Evolutionary conservation across 2,329 filamentous ascomycete genomes (phyloP), one percentile per base, ranked within the genome.

Genomic region (Penicillium corylophilum): DNA sequence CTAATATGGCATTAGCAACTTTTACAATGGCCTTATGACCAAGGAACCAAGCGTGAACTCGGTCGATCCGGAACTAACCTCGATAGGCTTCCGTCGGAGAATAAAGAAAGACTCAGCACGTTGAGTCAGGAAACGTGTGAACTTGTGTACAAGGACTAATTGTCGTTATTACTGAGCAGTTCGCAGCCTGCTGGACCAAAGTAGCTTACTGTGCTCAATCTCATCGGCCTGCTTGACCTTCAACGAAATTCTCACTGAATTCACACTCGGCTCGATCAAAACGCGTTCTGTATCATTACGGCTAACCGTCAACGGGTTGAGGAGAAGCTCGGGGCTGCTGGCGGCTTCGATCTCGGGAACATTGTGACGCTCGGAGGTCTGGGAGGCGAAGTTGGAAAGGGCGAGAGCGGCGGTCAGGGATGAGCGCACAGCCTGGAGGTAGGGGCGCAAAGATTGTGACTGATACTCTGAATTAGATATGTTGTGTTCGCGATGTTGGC

Each of bases 181-280:
- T 38, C 35, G 35, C 16, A 20, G 35, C 5, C 35, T 38, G 18
- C 9, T 5, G 18, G 18, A 38, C 2, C 16, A 22, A n/a, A 38
- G 20, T 20, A 12, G 16, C 35, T 38, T 38, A 38, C 35, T 50
- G 49, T 95, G 85, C 75, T 99, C 94, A 67, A 97, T 99, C 78
- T 99, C 94, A 74, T 99, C 94, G 56, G 94, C 94, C 80, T 99
- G 94, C 79, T 99, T 99, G 75, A 99, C 96, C 80, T 93, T 90
- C 78, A 99, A 95, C 82, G 90, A 96, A 68, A 99, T 89, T 64
- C 94, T 88, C 63, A 99, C 89, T 63, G 89, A 95, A 82, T 99
- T 99, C 77, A 97, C 88, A 73, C 89, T 95, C 55, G 96, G 80
- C 62, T 54, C 48, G 20, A 59, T 52, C n/a, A 53, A 39, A 13